Base-by-base conservation (phyloP, 176 grass and related monocot species). In the Chrysopogon serrulatus region DNA sequence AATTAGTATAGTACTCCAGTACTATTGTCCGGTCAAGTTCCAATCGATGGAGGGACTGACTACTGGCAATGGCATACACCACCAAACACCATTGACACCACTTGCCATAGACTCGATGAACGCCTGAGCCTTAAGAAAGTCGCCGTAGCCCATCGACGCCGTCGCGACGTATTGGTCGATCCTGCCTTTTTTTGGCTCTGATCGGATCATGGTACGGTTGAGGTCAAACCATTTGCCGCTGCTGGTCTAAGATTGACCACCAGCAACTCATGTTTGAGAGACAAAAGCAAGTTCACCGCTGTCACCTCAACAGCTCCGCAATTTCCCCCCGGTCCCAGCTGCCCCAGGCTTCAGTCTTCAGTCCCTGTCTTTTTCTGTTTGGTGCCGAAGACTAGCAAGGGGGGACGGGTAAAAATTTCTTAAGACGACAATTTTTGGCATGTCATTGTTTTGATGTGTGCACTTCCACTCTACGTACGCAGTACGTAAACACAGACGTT, bases 391-490 rank as follows among this genome's bases (percentile, higher is more conserved):
- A 78, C 61, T 44, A 24, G 21, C 49, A 28, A 16, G 41, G 39
- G 40, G 40, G n/a, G 71, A 37, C 10, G 15, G 16, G 32, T 21
- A 28, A 18, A 28, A 18, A n/a, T 45, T 85, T 59, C 9, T 70
- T 70, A 37, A 31, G 57, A 86, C 40, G 24, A 40, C 42, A 54
- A 16, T 17, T 73, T 45, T 61, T 31, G 15, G 5, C 54, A 49
- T 73, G 76, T 13, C 67, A 13, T 13, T 16, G 16, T 65, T 63
- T 39, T 32, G 9, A 26, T 40, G 33, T 41, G 7, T 56, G 69
- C 26, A 23, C 21, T 66, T 81, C 85, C 6, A 80, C 43, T 12
- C 77, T 18, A 65, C 85, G 78, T 77, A 9, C 17, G 73, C 45
- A 68, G 19, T 43, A 43, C 73, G 63, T 75, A 66, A 81, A 74